These are phyloP conservation scores for Termitomyces sp. DNA, from an alignment of 768 basidiomycete genomes.

Conservation along the genomic window DNA sequence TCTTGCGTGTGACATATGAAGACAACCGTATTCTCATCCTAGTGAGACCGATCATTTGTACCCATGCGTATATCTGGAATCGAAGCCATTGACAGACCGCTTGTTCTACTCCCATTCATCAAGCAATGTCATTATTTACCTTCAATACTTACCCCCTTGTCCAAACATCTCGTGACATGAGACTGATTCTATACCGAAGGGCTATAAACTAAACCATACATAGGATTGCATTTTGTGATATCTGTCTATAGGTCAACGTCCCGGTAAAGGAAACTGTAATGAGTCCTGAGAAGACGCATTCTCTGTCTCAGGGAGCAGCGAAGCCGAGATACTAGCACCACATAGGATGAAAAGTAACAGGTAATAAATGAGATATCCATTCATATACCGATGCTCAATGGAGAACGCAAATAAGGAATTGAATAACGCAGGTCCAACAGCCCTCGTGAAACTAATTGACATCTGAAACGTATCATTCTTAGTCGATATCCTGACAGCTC, in stretches of 20 bases:
- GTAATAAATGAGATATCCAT: conserved; percentile 49
- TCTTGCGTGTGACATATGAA: too few relatives aligned
- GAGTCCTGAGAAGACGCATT: neutral
- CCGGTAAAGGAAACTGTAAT: neutral
- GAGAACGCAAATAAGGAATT: conserved; percentile 63
- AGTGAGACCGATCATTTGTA: too few relatives aligned
- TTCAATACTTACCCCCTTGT: neutral
- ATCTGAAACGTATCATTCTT: conserved; percentile 17
- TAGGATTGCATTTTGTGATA: neutral
- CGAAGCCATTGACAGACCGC: too few relatives aligned
- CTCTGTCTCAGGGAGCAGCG: conserved; percentile 16
- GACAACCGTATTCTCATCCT: too few relatives aligned
- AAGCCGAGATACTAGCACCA: conserved; percentile 20
- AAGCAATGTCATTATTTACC: too few relatives aligned
- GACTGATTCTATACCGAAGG: neutral
- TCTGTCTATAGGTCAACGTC: too few relatives aligned
- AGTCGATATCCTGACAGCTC: neutral
- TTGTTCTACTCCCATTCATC: too few relatives aligned
- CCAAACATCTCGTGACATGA: neutral
- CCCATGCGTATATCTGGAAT: too few relatives aligned
- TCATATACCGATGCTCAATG: conserved; percentile 38
- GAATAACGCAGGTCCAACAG: conserved; percentile 49
- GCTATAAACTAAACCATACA: neutral
- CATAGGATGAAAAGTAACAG: conserved; percentile 21
- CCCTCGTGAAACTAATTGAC: conserved; percentile 31